Percentiles rank a stretch among this genome's conserved stretches.
Evolutionary conservation across 2,329 filamentous ascomycete genomes (phyloP).

Genomic region (Didymellaceae sp.): DNA sequence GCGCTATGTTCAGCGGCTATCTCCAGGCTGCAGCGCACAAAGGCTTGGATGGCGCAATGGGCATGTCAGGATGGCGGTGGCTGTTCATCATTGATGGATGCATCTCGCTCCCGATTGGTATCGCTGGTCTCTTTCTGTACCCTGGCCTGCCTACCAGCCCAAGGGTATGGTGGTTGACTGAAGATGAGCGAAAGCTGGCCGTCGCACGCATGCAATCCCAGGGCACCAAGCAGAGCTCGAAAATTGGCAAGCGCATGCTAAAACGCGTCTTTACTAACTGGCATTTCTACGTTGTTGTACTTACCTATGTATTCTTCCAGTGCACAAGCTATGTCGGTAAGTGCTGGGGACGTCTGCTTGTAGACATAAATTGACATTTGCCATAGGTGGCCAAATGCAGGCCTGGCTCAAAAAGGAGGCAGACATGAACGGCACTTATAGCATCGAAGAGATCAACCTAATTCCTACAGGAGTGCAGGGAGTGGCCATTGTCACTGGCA

Average conservation of each 20-base stretch:
- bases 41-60: background rate
- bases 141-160: constrained; percentile 58
- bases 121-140: constrained; percentile 60
- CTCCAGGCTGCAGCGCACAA: constrained; percentile 8
- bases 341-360: background rate
- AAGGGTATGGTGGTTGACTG: constrained; percentile 55
- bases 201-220: constrained; percentile 30
- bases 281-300: constrained; percentile 58
- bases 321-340: constrained; percentile 48
- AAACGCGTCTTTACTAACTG: constrained; percentile 53
- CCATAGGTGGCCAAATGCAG: constrained; percentile 52
- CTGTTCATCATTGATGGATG: constrained; percentile 51
- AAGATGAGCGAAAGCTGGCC: constrained; percentile 32
- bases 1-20: constrained; percentile 2
- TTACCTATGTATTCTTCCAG: constrained; percentile 49
- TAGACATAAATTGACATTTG: background rate
- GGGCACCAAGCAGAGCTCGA: constrained; percentile 44
- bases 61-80: constrained; percentile 3
- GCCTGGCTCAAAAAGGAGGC: constrained; percentile 58
- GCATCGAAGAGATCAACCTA: constrained; percentile 56
- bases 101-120: constrained; percentile 61
- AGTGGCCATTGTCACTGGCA: constrained; percentile 55
- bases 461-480: constrained; percentile 56
- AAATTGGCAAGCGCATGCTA: constrained; percentile 52
- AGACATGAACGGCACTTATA: constrained; percentile 41